phyloP scores from a whole-genome alignment of 208 protist genomes.

The Acanthamoeba sp. region DNA sequence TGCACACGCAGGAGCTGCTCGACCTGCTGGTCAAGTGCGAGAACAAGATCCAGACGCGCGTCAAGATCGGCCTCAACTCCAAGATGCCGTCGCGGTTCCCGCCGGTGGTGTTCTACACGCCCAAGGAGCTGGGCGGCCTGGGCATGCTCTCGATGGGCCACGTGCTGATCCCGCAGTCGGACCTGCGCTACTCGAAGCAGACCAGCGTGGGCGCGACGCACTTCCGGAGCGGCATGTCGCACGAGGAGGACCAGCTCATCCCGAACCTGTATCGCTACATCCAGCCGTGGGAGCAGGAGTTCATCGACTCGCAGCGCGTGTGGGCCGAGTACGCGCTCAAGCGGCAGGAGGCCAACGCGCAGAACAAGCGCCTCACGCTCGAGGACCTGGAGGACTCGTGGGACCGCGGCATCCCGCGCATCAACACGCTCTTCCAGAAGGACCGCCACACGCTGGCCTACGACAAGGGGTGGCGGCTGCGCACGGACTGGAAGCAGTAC shows the following conservation, averaged over 20 bases:
- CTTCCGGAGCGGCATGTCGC: conserved; percentile 99
- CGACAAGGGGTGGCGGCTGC: conserved; percentile 99
- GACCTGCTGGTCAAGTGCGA: conserved; percentile 99
- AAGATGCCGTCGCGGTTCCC: conserved; percentile 99
- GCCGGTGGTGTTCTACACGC: conserved; percentile 99
- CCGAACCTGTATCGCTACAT: conserved; percentile 99
- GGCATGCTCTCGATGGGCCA: conserved; percentile 99
- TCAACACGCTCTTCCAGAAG: conserved; percentile 99
- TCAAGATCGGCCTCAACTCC: conserved; percentile 99
- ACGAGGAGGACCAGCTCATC: conserved; percentile 99
- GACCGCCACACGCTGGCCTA: conserved; percentile 99
- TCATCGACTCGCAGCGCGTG: conserved; percentile 99
- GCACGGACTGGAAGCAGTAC: conserved; percentile 99
- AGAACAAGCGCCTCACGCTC: conserved; percentile 98
- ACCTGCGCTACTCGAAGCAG: conserved; percentile 98
- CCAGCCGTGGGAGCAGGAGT: conserved; percentile 99
- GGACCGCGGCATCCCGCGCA: conserved; percentile 99
- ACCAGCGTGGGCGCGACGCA: conserved; percentile 99
- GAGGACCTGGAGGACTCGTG: conserved; percentile 99
- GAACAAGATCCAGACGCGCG: conserved; percentile 99
- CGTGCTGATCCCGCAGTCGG: conserved; percentile 99
- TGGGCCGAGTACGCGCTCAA: conserved; percentile 99
- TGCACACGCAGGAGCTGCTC: conserved; percentile 96
- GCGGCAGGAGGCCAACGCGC: conserved; percentile 97
- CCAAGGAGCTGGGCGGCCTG: conserved; percentile 98